Base-by-base conservation (phyloP, 768 basidiomycete species). In the Lactifluus piperatus region DNA sequence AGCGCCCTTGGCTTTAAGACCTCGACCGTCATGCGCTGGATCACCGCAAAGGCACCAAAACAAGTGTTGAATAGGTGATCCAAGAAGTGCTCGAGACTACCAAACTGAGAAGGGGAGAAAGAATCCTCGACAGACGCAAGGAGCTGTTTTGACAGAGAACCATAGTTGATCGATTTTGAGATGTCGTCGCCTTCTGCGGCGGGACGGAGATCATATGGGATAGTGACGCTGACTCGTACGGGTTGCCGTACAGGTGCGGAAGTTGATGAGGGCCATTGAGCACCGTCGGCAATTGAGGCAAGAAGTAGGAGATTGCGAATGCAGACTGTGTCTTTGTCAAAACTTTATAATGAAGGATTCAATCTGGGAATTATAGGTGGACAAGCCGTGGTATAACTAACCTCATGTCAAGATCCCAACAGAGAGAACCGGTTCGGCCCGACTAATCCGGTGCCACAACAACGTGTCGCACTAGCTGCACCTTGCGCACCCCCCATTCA, bases 131-230 rank as follows among this genome's bases (percentile, higher is more conserved):
- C 30, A 57, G 69, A 63, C 30, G 69, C 60, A 14, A 71, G 65
- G 62, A 76, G 67, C 26, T 66, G 66, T 63, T 65, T 66, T 59
- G 65, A 76, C 11, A 83, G 69, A 5, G 75, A 67, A 1, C 80
- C 79, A 66, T 91, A 91, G 72, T 91, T 80, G 59, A 91, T 76
- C 1, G 85, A 84, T 59, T 78, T 71, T 0, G 71, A 64, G 3
- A 87, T 72, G 64, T 83, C 76, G 68, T 88, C 85, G 6, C 73
- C 67, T 0, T 64, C 60, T 11, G 82, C 85, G 2, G 84, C 74
- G 1, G 64, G 55, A 9, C 75, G 69, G 26, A 88, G 69, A 64
- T 83, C 76, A 63, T 82, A 72, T 1, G 73, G 68, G 51, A 89
- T 74, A 13, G 71, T 70, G 11, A 90, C 64, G 14, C 80, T 75